phyloP scores from a whole-genome alignment of 1,139 yeast species.

The Ogataea hybrid region DNA sequence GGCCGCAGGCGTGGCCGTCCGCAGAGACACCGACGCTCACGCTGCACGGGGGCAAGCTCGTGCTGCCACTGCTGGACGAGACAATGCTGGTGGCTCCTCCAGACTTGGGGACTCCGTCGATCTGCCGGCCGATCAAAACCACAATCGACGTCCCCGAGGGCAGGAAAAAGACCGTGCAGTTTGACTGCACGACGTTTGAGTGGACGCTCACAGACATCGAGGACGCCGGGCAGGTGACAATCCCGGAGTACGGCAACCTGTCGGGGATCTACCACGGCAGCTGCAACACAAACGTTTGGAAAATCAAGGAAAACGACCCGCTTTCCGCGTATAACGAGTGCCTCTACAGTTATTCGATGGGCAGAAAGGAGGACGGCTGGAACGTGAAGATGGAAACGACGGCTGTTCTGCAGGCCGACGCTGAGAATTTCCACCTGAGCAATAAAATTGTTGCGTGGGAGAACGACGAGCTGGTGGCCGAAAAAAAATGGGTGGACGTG shows the following conservation, averaged over 20 bases:
- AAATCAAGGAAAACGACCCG: constrained; percentile 34
- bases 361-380: constrained; percentile 37
- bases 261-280: constrained; percentile 35
- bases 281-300: constrained; percentile 37
- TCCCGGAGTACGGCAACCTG: constrained; percentile 27
- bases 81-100: constrained; percentile 24
- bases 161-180: constrained; percentile 29
- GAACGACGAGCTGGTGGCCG: constrained; percentile 25
- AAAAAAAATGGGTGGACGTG: constrained; percentile 30
- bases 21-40: constrained; percentile 37
- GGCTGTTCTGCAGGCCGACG: constrained; percentile 32
- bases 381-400: constrained; percentile 32
- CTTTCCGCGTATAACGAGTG: constrained; percentile 36
- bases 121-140: constrained; percentile 32
- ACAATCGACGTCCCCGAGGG: constrained; percentile 29
- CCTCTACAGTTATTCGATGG: constrained; percentile 38
- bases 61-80: constrained; percentile 29
- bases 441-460: constrained; percentile 31
- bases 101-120: constrained; percentile 30
- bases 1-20: constrained; percentile 45
- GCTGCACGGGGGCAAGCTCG: constrained; percentile 30
- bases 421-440: constrained; percentile 23
- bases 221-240: constrained; percentile 32
- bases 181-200: constrained; percentile 29
- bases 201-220: constrained; percentile 34